phyloP scores from a whole-genome alignment of 257 asterid species.

The Oldenlandia corymbosa region DNA sequence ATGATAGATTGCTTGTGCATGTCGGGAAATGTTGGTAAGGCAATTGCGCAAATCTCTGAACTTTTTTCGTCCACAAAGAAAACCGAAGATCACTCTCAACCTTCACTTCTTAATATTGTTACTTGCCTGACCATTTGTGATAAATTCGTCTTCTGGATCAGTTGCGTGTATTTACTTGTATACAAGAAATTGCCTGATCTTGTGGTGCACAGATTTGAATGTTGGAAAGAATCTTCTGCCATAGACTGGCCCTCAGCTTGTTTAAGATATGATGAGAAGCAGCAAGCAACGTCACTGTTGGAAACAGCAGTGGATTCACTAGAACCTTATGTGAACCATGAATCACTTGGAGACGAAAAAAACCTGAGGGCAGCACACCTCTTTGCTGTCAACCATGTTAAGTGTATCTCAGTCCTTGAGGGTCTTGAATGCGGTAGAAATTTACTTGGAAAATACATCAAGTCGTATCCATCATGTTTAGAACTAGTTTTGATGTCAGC shows the following conservation, averaged over 20 bases:
- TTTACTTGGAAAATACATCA: conserved; percentile 33
- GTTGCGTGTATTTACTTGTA: conserved; percentile 34
- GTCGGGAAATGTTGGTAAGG: conserved; percentile 35
- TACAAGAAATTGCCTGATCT: conserved; percentile 37
- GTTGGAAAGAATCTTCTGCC: conserved; percentile 35
- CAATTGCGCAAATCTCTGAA: conserved; percentile 33
- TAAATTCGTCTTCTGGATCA: conserved; percentile 41
- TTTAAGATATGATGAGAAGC: conserved; percentile 35
- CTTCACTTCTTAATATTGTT: conserved; percentile 24
- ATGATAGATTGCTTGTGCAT: conserved; percentile 38
- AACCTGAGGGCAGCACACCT: conserved; percentile 36
- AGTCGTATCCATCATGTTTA: conserved; percentile 39
- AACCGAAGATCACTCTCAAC: conserved; percentile 18
- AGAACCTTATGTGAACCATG: conserved; percentile 21
- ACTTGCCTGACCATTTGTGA: conserved; percentile 29
- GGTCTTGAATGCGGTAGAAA: conserved; percentile 34
- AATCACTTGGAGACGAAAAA: conserved; percentile 32
- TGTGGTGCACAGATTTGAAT: conserved; percentile 31
- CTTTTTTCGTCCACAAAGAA: conserved; percentile 23
- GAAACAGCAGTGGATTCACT: conserved; percentile 40
- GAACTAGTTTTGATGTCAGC: conserved; percentile 45
- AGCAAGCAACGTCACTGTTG: conserved; percentile 27
- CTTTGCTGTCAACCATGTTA: conserved; percentile 45
- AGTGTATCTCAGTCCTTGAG: conserved; percentile 35
- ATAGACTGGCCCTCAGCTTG: conserved; percentile 35